Conservation (phyloP, 192 early-diverging fungal genomes). For the Allomyces arbusculus region DNA sequence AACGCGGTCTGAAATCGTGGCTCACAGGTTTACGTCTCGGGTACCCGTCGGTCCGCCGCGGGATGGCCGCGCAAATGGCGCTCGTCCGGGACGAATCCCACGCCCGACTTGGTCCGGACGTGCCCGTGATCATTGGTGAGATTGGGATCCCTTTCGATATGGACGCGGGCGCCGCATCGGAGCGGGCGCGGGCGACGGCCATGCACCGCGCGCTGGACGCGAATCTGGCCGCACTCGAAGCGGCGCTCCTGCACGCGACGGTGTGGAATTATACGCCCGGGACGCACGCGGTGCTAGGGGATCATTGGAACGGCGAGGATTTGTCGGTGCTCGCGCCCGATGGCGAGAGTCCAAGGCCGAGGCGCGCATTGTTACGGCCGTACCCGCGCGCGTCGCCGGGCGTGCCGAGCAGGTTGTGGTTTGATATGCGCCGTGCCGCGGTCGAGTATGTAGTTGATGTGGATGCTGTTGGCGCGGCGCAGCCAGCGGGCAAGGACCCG, state of each 20-base stretch:
- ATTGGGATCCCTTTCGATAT: conserved; percentile 34
- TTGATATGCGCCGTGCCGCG: background rate
- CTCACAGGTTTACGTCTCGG: conserved; percentile 24
- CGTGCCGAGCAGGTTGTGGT: background rate
- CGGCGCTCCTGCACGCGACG: conserved; percentile 22
- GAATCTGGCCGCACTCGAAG: conserved; percentile 20
- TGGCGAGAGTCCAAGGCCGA: background rate
- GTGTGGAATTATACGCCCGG: conserved; percentile 36
- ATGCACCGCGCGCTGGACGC: conserved; percentile 24
- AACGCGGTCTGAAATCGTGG: background rate
- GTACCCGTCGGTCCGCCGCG: conserved; percentile 22
- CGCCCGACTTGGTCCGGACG: conserved; percentile 15
- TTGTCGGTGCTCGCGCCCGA: conserved; percentile 9
- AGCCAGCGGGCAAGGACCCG: too few species aligned
- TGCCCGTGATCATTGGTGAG: conserved; percentile 25
- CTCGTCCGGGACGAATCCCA: conserved; percentile 22
- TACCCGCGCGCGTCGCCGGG: background rate
- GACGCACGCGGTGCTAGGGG: conserved; percentile 23
- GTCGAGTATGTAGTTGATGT: background rate
- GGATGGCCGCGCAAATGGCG: conserved; percentile 24
- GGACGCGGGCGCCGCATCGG: conserved; percentile 11
- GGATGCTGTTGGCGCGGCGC: background rate
- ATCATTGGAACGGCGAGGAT: conserved; percentile 34
- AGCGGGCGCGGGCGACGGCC: conserved; percentile 6
- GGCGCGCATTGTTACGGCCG: background rate